Percentiles rank a stretch among this genome's conserved stretches.
phyloP scores from a whole-genome alignment of 108 stramenopile species.

The Nitzschia putrida region DNA sequence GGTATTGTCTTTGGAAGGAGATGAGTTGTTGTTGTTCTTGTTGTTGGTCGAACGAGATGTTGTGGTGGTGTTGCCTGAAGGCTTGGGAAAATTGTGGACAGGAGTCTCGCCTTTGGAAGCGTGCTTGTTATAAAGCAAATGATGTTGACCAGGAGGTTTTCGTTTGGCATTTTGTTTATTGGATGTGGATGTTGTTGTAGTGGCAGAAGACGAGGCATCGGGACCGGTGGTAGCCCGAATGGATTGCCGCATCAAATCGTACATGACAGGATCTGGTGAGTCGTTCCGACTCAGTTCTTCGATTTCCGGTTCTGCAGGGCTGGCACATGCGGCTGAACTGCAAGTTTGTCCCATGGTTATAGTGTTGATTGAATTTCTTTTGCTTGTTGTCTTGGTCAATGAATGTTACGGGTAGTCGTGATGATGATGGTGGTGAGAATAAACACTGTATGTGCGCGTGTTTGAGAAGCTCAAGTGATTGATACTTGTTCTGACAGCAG shows the following conservation, averaged over 20 bases:
- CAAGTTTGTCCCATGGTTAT: constrained; percentile 27
- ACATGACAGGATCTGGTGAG: constrained; percentile 42
- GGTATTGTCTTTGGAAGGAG: neutral
- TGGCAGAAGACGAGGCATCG: neutral
- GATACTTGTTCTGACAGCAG: too few relatives aligned
- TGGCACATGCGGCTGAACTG: constrained; percentile 10
- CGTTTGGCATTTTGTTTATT: constrained; percentile 10
- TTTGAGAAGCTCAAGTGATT: neutral
- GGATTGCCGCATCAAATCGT: constrained; percentile 41
- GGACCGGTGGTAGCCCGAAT: constrained; percentile 24
- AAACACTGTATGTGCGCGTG: neutral
- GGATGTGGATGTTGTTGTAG: neutral
- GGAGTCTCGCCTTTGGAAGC: constrained; percentile 9
- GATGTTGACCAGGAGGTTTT: constrained; percentile 32
- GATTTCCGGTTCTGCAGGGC: constrained; percentile 6
- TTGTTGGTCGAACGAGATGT: neutral
- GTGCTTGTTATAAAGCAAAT: constrained; percentile 31
- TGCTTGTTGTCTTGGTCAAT: neutral
- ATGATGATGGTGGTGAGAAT: too few relatives aligned
- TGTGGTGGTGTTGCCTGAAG: neutral
- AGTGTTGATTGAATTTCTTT: neutral
- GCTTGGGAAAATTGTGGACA: too few relatives aligned
- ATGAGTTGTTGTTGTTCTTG: neutral
- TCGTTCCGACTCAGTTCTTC: constrained; percentile 21
- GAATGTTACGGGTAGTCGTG: neutral